Percentiles rank a stretch among this genome's conserved stretches.
Evolutionary conservation across 2,329 filamentous ascomycete genomes (phyloP).

Genomic region (Penicillium janthinellum): DNA sequence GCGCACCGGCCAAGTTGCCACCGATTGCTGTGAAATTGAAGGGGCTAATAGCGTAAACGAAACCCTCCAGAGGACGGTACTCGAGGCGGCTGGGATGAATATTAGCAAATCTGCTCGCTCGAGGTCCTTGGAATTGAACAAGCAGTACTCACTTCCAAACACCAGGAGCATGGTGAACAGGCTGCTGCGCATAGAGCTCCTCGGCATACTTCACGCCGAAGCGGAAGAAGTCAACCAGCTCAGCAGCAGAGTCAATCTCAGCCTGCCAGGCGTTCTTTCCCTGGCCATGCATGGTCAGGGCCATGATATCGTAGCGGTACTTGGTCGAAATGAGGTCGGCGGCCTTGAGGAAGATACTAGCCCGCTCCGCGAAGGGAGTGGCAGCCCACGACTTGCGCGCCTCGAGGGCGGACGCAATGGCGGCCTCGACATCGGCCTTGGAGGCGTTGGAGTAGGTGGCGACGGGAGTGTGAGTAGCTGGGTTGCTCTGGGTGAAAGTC

Average conservation of each 20-base stretch:
- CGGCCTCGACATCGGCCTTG: constrained; percentile 70
- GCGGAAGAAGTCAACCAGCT: constrained; percentile 87
- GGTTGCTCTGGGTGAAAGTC: constrained; percentile 70
- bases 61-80: constrained; percentile 86
- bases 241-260: constrained; percentile 95
- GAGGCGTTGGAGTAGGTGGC: constrained; percentile 85
- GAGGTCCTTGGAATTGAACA: neutral
- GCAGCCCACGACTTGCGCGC: constrained; percentile 85
- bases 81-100: constrained; percentile 64
- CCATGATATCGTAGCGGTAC: constrained; percentile 96
- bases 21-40: constrained; percentile 98
- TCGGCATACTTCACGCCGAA: constrained; percentile 92
- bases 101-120: constrained; percentile 5
- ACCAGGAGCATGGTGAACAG: constrained; percentile 76
- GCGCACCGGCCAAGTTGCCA: constrained; percentile 79
- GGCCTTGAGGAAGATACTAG: constrained; percentile 92
- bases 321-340: constrained; percentile 88
- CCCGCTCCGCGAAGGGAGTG: constrained; percentile 85
- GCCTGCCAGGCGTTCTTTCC: constrained; percentile 99
- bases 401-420: constrained; percentile 82
- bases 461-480: constrained; percentile 75
- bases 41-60: constrained; percentile 90
- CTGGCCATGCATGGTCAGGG: constrained; percentile 91
- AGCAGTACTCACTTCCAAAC: constrained; percentile 72
- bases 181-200: constrained; percentile 86